A percentile compares a stretch with the other conserved stretches of the same genome.
Evolutionary conservation across 345 rosid species (phyloP).

Genomic region (Excoecaria cochinchinensis): DNA sequence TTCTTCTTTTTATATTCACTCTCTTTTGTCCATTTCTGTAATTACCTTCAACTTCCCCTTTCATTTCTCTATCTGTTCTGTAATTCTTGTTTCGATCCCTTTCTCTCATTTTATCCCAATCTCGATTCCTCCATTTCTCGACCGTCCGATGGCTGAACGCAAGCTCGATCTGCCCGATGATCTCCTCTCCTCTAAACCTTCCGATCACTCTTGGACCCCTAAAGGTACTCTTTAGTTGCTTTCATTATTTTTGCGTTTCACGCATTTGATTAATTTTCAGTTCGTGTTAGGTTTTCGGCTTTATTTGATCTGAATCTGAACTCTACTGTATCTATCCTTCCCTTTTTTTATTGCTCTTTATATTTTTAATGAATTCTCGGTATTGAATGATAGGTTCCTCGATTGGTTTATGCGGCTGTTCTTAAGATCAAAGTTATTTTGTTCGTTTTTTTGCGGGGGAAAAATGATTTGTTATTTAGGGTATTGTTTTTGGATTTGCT

Average conservation of each 20-base stretch:
- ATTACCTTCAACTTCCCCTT: not conserved
- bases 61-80: not conserved
- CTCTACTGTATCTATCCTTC: not conserved
- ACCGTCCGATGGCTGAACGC: constrained; percentile 58
- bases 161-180: constrained; percentile 87
- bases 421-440: not conserved
- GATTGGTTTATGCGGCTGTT: not conserved
- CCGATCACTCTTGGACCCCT: constrained; percentile 49
- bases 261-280: not conserved
- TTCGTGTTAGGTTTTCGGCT: constrained; percentile 14
- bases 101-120: not conserved
- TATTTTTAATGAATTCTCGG: not conserved
- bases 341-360: not conserved
- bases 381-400: not conserved
- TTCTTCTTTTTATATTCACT: no score
- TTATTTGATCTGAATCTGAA: constrained; percentile 30
- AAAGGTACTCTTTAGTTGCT: constrained; percentile 42
- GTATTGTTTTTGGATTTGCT: not conserved
- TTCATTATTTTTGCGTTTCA: not conserved
- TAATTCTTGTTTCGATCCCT: constrained; percentile 7
- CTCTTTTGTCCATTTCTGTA: not conserved
- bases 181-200: constrained; percentile 59
- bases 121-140: constrained; percentile 2
- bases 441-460: not conserved
- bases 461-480: not conserved